Conservation (phyloP, 2,329 filamentous ascomycete species). For the Meredithiella fracta region DNA sequence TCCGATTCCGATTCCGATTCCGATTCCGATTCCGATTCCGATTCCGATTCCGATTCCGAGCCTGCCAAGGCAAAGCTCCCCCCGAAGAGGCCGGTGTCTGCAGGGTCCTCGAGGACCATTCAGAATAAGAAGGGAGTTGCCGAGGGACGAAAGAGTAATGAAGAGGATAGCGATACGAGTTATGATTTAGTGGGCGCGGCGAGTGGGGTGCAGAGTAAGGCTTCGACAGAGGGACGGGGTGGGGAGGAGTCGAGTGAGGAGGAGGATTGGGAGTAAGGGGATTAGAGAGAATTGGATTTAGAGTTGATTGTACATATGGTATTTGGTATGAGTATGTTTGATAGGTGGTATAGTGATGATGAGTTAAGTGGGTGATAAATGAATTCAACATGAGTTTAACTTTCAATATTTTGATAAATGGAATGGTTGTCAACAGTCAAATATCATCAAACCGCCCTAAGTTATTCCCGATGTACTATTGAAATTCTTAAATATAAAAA, state of each 20-base stretch:
- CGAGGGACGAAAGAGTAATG: constrained; percentile 59
- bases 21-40: constrained; percentile 23
- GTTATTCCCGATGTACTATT: too few species aligned
- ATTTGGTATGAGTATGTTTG: background rate
- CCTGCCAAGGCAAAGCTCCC: constrained; percentile 17
- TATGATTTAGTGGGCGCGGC: constrained; percentile 80
- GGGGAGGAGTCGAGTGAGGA: constrained; percentile 44
- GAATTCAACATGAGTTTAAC: too few species aligned
- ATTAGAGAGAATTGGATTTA: background rate
- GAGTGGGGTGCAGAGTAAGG: constrained; percentile 61
- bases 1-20: constrained; percentile 14
- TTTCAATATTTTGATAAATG: too few species aligned
- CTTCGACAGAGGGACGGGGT: constrained; percentile 38
- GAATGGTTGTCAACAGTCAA: too few species aligned
- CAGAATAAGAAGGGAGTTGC: constrained; percentile 42
- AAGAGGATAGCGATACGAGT: constrained; percentile 85
- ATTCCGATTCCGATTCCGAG: background rate
- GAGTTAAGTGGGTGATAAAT: too few species aligned
- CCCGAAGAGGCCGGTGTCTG: constrained; percentile 30
- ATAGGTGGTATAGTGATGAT: background rate
- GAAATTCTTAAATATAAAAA: too few species aligned
- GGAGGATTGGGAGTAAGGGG: constrained; percentile 55
- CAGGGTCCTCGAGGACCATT: constrained; percentile 43
- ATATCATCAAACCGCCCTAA: too few species aligned
- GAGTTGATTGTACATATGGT: background rate